These are phyloP conservation scores for Phytophthora cactorum DNA, from an alignment of 352 stramenopile genomes.

Conservation along the genomic window DNA sequence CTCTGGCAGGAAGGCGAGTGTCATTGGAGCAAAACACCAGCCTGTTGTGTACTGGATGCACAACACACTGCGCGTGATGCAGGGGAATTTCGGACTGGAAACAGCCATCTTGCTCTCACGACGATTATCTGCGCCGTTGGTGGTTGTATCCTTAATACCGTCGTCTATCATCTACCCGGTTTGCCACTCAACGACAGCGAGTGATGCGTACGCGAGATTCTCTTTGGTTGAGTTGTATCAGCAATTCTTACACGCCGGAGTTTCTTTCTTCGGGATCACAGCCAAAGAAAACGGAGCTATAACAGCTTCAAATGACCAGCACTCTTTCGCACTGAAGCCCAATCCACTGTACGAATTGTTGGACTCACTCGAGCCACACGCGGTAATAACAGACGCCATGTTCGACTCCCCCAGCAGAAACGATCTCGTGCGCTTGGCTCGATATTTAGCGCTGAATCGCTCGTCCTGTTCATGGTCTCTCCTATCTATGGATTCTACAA, in stretches of 20 bases:
- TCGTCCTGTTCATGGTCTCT: slow-evolving; percentile 55
- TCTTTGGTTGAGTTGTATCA: slow-evolving; percentile 58
- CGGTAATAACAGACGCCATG: slow-evolving; percentile 50
- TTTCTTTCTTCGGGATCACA: slow-evolving; percentile 60
- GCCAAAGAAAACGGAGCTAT: slow-evolving; percentile 15
- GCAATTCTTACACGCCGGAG: slow-evolving; percentile 41
- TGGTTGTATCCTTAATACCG: slow-evolving; percentile 53
- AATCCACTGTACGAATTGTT: slow-evolving; percentile 47
- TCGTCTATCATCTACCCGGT: slow-evolving; percentile 59
- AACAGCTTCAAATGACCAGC: not conserved
- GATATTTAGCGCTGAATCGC: slow-evolving; percentile 41
- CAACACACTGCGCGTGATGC: slow-evolving; percentile 56
- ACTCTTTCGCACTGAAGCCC: slow-evolving; percentile 14
- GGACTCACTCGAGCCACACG: slow-evolving; percentile 45
- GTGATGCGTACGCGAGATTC: slow-evolving; percentile 64
- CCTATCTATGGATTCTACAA: slow-evolving; percentile 65
- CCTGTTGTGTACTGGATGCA: slow-evolving; percentile 79
- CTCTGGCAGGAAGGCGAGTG: slow-evolving; percentile 13
- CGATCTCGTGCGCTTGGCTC: slow-evolving; percentile 42
- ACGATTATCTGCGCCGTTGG: slow-evolving; percentile 49
- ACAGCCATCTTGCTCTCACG: slow-evolving; percentile 51
- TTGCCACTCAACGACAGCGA: slow-evolving; percentile 57
- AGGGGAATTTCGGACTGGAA: slow-evolving; percentile 72
- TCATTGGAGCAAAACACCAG: slow-evolving; percentile 6
- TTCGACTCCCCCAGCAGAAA: slow-evolving; percentile 41